These are phyloP conservation scores for Stentor coeruleus DNA, from an alignment of 73 alveolate genomes.

Conservation along the genomic window DNA sequence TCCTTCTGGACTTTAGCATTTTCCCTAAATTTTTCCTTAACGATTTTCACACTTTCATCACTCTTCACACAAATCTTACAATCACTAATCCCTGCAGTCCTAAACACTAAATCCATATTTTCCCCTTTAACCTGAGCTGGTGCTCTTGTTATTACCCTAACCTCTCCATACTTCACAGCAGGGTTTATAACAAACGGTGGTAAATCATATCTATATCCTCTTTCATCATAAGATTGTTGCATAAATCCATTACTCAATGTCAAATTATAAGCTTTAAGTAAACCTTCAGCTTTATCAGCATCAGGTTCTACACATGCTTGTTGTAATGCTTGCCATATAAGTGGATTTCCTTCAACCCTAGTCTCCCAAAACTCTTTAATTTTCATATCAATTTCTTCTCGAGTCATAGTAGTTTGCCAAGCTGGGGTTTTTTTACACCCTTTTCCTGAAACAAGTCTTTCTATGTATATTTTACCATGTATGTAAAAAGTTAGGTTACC, in stretches of 20 bases:
- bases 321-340: neutral
- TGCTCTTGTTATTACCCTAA: too few species aligned
- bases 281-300: neutral
- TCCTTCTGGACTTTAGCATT: neutral
- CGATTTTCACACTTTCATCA: neutral
- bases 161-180: neutral
- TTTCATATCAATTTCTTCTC: neutral
- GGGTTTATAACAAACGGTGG: neutral
- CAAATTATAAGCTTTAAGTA: neutral
- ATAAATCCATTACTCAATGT: neutral
- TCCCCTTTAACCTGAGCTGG: neutral
- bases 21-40: too few species aligned
- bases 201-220: neutral
- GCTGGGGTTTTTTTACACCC: conserved; percentile 8
- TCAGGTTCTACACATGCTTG: neutral
- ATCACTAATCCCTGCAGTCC: neutral
- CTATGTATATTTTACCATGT: neutral
- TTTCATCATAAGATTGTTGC: neutral
- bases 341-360: conserved; percentile 8
- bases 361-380: conserved; percentile 20
- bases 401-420: neutral
- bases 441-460: neutral
- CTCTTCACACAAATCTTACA: neutral
- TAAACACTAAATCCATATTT: too few species aligned
- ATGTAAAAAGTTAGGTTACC: neutral